These are phyloP conservation scores for Saitozyma sp. DNA, from an alignment of 768 basidiomycete species.

Conservation along the genomic window DNA sequence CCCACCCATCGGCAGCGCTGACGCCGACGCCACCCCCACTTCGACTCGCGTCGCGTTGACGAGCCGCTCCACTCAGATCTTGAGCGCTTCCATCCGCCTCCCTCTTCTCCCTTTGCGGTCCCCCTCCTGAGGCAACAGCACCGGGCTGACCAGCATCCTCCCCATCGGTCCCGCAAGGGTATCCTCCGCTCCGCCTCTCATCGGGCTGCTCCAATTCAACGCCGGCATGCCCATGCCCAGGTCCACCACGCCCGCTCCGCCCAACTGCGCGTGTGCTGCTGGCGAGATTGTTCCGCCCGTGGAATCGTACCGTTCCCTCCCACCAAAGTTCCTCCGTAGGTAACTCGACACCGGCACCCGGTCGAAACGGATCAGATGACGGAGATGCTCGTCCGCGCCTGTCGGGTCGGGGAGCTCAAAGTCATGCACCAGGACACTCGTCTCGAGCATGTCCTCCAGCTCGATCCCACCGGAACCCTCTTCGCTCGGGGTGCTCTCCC, in stretches of 20 bases:
- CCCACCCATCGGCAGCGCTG: no score
- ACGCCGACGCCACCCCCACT: no score
- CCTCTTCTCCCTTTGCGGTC: not conserved
- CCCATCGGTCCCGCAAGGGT: conserved; percentile 3
- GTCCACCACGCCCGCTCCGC: not conserved
- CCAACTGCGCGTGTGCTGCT: conserved; percentile 2
- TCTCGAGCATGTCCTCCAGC: conserved; percentile 46
- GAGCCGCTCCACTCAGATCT: not conserved
- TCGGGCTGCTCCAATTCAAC: no score
- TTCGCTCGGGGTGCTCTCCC: conserved; percentile 27
- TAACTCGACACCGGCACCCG: conserved; percentile 4
- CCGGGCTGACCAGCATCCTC: conserved; percentile 2
- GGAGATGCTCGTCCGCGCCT: conserved; percentile 9
- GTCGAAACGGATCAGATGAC: conserved; percentile 16
- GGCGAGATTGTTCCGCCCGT: not conserved
- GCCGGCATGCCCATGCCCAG: not conserved
- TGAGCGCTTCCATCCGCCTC: not conserved
- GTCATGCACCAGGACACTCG: not conserved
- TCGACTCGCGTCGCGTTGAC: no score
- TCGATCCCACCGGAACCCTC: conserved; percentile 20
- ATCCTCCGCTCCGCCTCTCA: not conserved
- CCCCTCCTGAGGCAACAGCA: not conserved
- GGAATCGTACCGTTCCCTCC: conserved; percentile 3
- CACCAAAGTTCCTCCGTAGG: not conserved
- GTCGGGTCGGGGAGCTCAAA: not conserved